Conservation (phyloP, 768 basidiomycete genomes). For the Trametes gibbosa region DNA sequence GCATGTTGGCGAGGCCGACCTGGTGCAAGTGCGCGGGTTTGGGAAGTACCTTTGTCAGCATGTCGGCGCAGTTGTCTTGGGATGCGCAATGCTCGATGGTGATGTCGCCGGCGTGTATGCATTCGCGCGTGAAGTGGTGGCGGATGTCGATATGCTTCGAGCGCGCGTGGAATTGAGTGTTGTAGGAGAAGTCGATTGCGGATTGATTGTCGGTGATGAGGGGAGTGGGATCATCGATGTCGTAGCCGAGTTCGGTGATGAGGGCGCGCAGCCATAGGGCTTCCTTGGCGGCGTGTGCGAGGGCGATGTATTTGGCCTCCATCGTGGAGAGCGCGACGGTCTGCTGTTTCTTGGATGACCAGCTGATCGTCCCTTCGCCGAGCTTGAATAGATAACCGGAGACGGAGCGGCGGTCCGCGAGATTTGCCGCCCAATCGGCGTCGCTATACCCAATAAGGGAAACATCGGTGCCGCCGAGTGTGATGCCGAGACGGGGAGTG, state of each 20-base stretch:
- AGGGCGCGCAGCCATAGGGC: constrained; percentile 28
- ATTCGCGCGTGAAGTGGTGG: constrained; percentile 33
- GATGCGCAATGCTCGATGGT: constrained; percentile 6
- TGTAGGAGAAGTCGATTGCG: constrained; percentile 28
- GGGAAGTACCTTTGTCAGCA: constrained; percentile 34
- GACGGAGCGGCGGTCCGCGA: constrained; percentile 22
- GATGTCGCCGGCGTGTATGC: not conserved
- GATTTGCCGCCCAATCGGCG: constrained; percentile 29
- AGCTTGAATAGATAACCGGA: constrained; percentile 31
- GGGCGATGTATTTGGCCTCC: constrained; percentile 37
- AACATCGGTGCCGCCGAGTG: not conserved
- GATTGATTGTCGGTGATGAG: constrained; percentile 20
- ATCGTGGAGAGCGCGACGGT: constrained; percentile 30
- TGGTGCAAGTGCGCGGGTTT: not conserved
- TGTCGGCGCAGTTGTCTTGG: constrained; percentile 30
- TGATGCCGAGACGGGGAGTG: constrained; percentile 17
- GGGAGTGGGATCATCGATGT: not conserved
- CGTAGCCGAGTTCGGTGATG: constrained; percentile 14
- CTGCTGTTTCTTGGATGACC: constrained; percentile 31
- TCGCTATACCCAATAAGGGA: constrained; percentile 27
- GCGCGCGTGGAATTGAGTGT: constrained; percentile 29
- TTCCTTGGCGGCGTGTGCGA: constrained; percentile 27
- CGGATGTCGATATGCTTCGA: constrained; percentile 38
- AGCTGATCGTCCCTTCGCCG: constrained; percentile 25
- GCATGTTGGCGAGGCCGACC: not conserved